Evolutionary conservation across 1,284 basidiomycete species (phyloP), one percentile per base, ranked within the genome.

Genomic region (Cutaneotrichosporon cavernicola): DNA sequence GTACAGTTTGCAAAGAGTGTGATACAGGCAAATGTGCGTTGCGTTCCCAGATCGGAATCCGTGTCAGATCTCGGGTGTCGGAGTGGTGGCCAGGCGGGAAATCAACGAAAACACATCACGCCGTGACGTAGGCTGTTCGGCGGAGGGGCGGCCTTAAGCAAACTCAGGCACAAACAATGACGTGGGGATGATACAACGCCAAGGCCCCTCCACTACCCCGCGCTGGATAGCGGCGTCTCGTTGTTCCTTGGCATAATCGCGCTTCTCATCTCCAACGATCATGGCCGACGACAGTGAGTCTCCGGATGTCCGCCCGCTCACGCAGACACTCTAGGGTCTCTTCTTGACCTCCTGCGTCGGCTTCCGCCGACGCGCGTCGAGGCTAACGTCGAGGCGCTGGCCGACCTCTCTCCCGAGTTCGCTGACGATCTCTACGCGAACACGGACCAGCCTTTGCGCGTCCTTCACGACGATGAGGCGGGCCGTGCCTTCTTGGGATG

Each of bases 281-380:
- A 68, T 65, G 66, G 61, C 66, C 34, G 63, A 68, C 55, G 65
- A 64, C 47, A 67, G 62, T 67, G 60, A 62, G 63, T 46, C n/a
- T 18, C 7, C 26, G 2, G 4, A 16, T 7, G 1, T 36, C 34
- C 57, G 34, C 14, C 22, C 16, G 57, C 57, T 63, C 10, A 61
- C 51, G 7, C 65, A 70, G 65, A 65, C 67, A 64, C 68, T 31
- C 72, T 94, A 58, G 91, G 93, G 71, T 89, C 91, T 60, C 91
- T 93, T 85, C 89, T 99, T 55, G 97, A 99, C 84, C 87, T 99
- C 58, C 90, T 97, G 85, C 88, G 97, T 61, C 90, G 97, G 13
- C 85, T 99, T 13, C 96, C 97, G 16, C 97, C 97, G 1, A 91
- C 89, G n/a, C 84, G 88, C 31, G 90, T 96, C 59, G 89, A 94